phyloP scores from a whole-genome alignment of 2,329 filamentous ascomycete genomes.

The Claviceps arundinis region DNA sequence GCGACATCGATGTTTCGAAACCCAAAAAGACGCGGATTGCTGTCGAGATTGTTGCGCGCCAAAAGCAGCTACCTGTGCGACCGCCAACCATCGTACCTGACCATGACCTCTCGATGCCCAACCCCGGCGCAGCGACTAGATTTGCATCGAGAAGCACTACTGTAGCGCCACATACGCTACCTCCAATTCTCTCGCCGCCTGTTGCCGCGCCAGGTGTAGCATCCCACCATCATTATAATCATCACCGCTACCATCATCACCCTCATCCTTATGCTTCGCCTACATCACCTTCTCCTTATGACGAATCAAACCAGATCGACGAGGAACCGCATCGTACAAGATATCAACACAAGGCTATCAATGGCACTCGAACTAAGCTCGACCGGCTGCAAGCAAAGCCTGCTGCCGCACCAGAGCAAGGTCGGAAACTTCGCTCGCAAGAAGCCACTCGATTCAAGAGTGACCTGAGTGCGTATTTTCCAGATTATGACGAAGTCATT shows the following conservation, averaged over 20 bases:
- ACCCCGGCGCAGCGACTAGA: conserved; percentile 3
- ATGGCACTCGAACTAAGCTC: conserved; percentile 49
- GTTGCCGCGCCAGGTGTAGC: conserved; percentile 1
- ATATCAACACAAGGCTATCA: conserved; percentile 44
- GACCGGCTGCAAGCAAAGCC: conserved; percentile 38
- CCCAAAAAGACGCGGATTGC: conserved; percentile 38
- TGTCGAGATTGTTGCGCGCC: conserved; percentile 34
- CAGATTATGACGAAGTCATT: conserved; percentile 88
- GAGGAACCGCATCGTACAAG: conserved; percentile 26
- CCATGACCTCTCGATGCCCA: conserved; percentile 2
- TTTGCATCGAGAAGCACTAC: not conserved
- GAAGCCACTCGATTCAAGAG: conserved; percentile 80
- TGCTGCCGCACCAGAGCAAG: conserved; percentile 41
- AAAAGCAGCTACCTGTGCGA: conserved; percentile 16
- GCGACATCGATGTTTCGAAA: conserved; percentile 30
- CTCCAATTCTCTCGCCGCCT: conserved; percentile 1
- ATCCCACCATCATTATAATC: conserved; percentile 5
- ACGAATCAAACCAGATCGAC: conserved; percentile 9
- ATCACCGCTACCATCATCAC: conserved; percentile 1
- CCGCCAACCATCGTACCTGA: conserved; percentile 10
- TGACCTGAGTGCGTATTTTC: conserved; percentile 80
- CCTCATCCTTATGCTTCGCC: conserved; percentile 5
- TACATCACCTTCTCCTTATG: conserved; percentile 7
- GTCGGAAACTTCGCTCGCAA: conserved; percentile 71
- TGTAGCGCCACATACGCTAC: not conserved